Conservation (phyloP, 1,139 yeast genomes). For the Zygoascus sp. region DNA sequence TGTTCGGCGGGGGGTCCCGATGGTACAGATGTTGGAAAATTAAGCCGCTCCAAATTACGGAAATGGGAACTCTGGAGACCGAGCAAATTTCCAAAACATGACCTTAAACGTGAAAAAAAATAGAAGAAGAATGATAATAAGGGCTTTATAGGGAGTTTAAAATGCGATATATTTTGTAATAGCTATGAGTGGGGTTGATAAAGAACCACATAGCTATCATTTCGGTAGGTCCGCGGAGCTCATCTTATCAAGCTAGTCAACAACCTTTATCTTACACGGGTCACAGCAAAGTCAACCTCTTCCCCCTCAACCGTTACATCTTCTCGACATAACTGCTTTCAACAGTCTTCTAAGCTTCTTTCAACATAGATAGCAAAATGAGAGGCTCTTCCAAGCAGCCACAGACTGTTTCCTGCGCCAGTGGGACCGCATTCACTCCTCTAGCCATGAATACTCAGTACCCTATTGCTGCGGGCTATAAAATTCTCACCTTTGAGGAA, state of each 20-base stretch:
- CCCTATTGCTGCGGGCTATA: conserved; percentile 9
- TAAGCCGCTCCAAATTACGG: background rate
- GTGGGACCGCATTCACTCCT: conserved; percentile 13
- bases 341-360: background rate
- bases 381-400: background rate
- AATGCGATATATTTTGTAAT: too few species aligned
- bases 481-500: conserved; percentile 8
- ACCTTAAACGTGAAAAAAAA: too few species aligned
- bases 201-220: too few species aligned
- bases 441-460: conserved; percentile 4
- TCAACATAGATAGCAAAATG: conserved; percentile 2
- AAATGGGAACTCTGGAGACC: too few species aligned
- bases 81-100: too few species aligned
- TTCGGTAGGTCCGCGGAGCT: too few species aligned
- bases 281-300: background rate
- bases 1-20: background rate
- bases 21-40: background rate
- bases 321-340: too few species aligned
- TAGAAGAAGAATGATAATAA: too few species aligned
- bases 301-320: background rate
- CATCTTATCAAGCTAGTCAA: background rate
- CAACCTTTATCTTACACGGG: background rate
- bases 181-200: too few species aligned
- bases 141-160: too few species aligned
- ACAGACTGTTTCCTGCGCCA: conserved; percentile 11